Evolutionary conservation across 2,329 filamentous ascomycete species (phyloP).

Genomic region (Pochonia chlamydosporia): DNA sequence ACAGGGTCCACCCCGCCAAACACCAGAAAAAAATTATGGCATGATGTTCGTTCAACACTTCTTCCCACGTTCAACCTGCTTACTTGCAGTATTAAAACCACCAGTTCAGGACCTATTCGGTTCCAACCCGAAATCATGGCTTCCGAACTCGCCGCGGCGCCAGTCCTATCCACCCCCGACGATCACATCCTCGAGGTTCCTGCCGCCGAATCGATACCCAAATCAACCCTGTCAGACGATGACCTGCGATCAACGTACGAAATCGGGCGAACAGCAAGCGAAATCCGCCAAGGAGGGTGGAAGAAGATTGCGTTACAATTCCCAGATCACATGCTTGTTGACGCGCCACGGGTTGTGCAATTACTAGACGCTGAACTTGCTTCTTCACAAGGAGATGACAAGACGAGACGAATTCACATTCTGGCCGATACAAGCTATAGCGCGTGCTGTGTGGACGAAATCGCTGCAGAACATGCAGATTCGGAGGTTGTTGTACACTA

Average conservation of each 20-base stretch:
- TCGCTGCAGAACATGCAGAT: conserved; percentile 87
- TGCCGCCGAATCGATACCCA: conserved; percentile 27
- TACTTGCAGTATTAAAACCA: neutral
- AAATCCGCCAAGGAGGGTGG: conserved; percentile 70
- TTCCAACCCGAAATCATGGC: conserved; percentile 29
- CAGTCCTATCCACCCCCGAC: conserved; percentile 59
- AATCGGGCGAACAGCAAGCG: conserved; percentile 68
- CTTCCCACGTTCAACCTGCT: neutral
- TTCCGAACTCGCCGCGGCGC: conserved; percentile 43
- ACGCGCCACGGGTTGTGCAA: conserved; percentile 75
- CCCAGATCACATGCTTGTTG: conserved; percentile 83
- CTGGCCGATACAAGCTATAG: conserved; percentile 95
- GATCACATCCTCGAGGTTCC: conserved; percentile 52
- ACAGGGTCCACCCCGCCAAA: conserved; percentile 14
- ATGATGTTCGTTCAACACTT: neutral
- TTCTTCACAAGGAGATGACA: conserved; percentile 5
- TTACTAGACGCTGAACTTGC: conserved; percentile 30
- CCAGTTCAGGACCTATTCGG: neutral
- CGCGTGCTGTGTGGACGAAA: conserved; percentile 93
- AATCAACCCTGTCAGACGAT: conserved; percentile 47
- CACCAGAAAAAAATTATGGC: conserved; percentile 7
- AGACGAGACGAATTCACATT: conserved; percentile 59
- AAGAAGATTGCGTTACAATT: conserved; percentile 86
- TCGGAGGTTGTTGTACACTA: conserved; percentile 94
- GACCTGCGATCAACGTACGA: conserved; percentile 78